Evolutionary conservation across 106 monocot genomes (phyloP).

Genomic region (Cymbidium sinense): DNA sequence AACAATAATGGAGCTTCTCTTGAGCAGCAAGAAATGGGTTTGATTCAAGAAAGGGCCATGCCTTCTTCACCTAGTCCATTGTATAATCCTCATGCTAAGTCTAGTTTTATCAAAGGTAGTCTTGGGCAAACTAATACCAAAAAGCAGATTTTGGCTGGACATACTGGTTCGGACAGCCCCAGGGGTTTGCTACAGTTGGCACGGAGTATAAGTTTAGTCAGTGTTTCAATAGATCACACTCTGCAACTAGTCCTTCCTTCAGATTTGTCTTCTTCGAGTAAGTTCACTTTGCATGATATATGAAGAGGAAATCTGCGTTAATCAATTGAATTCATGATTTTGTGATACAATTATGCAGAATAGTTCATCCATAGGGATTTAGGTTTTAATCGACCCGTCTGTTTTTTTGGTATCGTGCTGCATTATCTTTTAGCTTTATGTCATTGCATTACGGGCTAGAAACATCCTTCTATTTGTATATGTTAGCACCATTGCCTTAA

Average conservation of each 20-base stretch:
- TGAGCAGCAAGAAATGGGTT: slow-evolving; percentile 67
- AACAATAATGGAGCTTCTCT: slow-evolving; percentile 44
- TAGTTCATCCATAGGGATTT: background rate
- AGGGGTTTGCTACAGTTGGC: slow-evolving; percentile 68
- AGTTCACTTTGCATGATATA: background rate
- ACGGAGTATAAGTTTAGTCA: slow-evolving; percentile 83
- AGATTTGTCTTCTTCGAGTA: slow-evolving; percentile 55
- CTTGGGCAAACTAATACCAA: slow-evolving; percentile 53
- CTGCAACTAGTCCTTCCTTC: slow-evolving; percentile 68
- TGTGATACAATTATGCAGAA: background rate
- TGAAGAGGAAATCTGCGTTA: background rate
- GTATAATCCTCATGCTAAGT: slow-evolving; percentile 73
- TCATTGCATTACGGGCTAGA: too few species aligned
- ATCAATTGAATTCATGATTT: background rate
- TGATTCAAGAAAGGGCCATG: slow-evolving; percentile 72
- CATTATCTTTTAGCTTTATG: too few species aligned
- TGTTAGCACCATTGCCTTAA: too few species aligned
- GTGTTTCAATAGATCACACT: slow-evolving; percentile 72
- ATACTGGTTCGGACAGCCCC: slow-evolving; percentile 37
- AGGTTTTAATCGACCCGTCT: background rate
- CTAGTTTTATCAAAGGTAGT: slow-evolving; percentile 67
- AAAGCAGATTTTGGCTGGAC: slow-evolving; percentile 55
- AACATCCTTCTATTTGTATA: too few species aligned
- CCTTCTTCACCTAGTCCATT: slow-evolving; percentile 69
- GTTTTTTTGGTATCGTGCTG: too few species aligned